Base-by-base conservation (phyloP, 73 alveolate genomes). In the Stentor roeselii region DNA sequence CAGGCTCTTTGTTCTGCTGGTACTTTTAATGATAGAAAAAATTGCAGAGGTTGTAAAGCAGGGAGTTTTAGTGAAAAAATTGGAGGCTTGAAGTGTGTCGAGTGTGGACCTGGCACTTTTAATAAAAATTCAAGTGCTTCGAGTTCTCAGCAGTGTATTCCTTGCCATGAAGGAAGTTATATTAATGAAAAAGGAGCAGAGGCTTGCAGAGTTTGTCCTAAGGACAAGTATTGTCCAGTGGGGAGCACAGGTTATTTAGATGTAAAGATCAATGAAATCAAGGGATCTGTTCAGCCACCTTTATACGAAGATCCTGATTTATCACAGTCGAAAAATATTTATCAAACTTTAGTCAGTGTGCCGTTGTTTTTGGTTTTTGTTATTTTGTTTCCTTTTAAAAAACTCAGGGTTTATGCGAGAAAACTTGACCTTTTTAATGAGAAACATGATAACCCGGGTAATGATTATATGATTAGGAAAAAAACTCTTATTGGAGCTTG, bases 91-190 rank as follows among this genome's bases (percentile, higher is more conserved):
- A 2, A 67, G 1, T 67, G 80, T 32, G 34, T 21, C 21, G 21
- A 30, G 14, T 67, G 80, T 32, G 21, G 50, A 1, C n/a, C 11
- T 21, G 80, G 80, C 27, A 21, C n/a, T 2, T 67, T 27, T 2
- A 67, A 67, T 67, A n/a, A 36, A 0, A 67, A 67, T 67, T 30
- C 21, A 21, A 40, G 80, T 32, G n/a, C 50, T 30, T 21, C 2
- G 11, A 27, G 42, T 21, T 21, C 27, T 67, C 27, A 34, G 11
- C n/a, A 32, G 1, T 67, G 80, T 34, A 27, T 21, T 34, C 60
- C 74, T n/a, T 76, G 84, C 2, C 84, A 1, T 21, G 39, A 76
- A 76, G 84, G 84, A 1, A 67, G 38, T 37, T 39, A n/a, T 76
- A 39, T 36, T 39, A n/a, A 41, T 39, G 60, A 76, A 40, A 6